Evolutionary conservation across 2,329 filamentous ascomycete species (phyloP).

Genomic region (Diplodia mutila): DNA sequence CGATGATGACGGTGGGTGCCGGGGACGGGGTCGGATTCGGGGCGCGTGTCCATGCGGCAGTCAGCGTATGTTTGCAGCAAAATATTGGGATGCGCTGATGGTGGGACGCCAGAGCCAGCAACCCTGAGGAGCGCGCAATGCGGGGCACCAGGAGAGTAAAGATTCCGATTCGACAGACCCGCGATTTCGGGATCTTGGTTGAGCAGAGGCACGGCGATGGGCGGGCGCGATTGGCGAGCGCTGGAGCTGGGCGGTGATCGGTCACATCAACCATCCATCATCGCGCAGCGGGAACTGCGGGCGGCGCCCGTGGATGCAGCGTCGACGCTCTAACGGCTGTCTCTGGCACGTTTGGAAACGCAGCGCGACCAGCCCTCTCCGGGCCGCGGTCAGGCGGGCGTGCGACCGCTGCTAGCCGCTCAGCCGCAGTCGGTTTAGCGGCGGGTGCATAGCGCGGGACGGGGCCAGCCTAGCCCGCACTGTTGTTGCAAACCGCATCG

Average conservation of each 20-base stretch:
- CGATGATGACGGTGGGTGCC: conserved; percentile 7
- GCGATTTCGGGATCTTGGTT: not conserved
- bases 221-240: conserved; percentile 11
- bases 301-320: not conserved
- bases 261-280: conserved; percentile 7
- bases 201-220: not conserved
- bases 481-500: not conserved
- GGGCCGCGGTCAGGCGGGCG: not conserved
- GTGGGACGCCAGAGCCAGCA: not conserved
- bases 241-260: not conserved
- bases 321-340: not conserved
- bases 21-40: not conserved
- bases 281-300: not conserved
- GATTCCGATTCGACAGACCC: conserved; percentile 18
- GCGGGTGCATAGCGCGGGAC: conserved; percentile 12
- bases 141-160: conserved; percentile 23
- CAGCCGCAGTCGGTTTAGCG: not conserved
- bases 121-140: not conserved
- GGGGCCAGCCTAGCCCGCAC: conserved; percentile 3
- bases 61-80: conserved; percentile 1
- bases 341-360: conserved; percentile 4
- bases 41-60: not conserved
- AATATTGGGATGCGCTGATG: not conserved
- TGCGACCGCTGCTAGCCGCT: not conserved
- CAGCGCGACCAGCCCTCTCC: not conserved